Conservation (phyloP, 2,329 filamentous ascomycete species). For the Emergomyces orientalis region DNA sequence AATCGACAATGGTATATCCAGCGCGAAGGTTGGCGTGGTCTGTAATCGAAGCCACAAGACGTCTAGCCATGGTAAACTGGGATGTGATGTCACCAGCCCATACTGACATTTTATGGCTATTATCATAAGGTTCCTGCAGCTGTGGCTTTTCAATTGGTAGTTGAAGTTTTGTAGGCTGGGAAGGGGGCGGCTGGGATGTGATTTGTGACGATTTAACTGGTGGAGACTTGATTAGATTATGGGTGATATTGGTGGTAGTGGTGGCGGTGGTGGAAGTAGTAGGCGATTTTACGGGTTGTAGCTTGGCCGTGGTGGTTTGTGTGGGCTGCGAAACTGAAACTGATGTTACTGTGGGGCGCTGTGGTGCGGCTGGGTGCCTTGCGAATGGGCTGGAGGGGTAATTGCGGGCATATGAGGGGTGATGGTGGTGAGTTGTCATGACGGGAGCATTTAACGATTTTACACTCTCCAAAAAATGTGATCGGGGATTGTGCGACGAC, state of each 20-base stretch:
- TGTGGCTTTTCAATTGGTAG: slow-evolving; percentile 1
- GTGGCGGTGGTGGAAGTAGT: neutral
- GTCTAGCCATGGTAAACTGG: slow-evolving; percentile 25
- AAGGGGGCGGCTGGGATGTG: slow-evolving; percentile 14
- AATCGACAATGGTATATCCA: slow-evolving; percentile 36
- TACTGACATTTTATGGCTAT: slow-evolving; percentile 6
- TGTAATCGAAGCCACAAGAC: slow-evolving; percentile 35
- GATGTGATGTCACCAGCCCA: slow-evolving; percentile 9
- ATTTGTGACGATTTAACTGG: slow-evolving; percentile 3
- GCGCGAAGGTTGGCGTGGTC: slow-evolving; percentile 39
- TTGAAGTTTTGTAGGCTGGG: slow-evolving; percentile 19
- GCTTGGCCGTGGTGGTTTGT: slow-evolving; percentile 6
- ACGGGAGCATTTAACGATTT: slow-evolving; percentile 30
- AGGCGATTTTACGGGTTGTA: slow-evolving; percentile 2
- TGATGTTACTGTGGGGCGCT: slow-evolving; percentile 13
- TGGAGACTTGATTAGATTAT: neutral
- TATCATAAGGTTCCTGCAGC: slow-evolving; percentile 3
- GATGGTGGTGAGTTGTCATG: slow-evolving; percentile 20
- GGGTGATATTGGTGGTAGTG: slow-evolving; percentile 6
- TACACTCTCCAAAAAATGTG: slow-evolving; percentile 43
- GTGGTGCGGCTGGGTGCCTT: slow-evolving; percentile 2
- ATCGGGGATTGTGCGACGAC: slow-evolving; percentile 38
- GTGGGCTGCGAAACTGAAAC: slow-evolving; percentile 16
- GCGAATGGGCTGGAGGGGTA: slow-evolving; percentile 22
- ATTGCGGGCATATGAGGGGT: slow-evolving; percentile 22